A percentile compares a stretch with the other conserved stretches of the same genome.
These are phyloP conservation scores for Phyllosticta citrichinensis DNA, from an alignment of 2,329 filamentous ascomycete species.

Conservation along the genomic window DNA sequence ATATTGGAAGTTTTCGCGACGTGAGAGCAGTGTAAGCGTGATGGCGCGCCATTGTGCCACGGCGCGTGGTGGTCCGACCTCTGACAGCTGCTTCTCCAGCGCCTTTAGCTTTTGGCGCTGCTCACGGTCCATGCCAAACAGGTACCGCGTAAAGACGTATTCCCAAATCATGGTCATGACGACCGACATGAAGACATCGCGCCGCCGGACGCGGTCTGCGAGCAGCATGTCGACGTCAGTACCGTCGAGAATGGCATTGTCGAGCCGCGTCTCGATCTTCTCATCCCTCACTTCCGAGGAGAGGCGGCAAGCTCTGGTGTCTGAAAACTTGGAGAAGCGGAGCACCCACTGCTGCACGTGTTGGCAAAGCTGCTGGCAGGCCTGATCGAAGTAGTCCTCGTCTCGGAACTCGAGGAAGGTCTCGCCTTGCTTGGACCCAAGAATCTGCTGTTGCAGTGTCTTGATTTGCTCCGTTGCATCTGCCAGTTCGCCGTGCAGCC, in stretches of 20 bases:
- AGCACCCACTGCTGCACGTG: constrained; percentile 97
- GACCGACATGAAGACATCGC: constrained; percentile 97
- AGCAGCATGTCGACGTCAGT: constrained; percentile 86
- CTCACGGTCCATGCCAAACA: constrained; percentile 97
- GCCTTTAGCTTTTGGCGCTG: constrained; percentile 96
- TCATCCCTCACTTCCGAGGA: constrained; percentile 82
- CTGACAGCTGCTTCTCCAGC: constrained; percentile 80
- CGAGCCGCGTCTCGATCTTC: constrained; percentile 85
- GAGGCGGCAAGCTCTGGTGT: constrained; percentile 75
- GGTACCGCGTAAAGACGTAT: constrained; percentile 92
- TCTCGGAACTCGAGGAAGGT: constrained; percentile 73
- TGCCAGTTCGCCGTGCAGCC: constrained; percentile 68
- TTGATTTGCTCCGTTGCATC: constrained; percentile 54
- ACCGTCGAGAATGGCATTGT: constrained; percentile 89
- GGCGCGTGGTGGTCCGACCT: constrained; percentile 66
- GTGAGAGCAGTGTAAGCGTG: constrained; percentile 79
- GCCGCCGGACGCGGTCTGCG: constrained; percentile 72
- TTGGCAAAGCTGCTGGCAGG: constrained; percentile 88
- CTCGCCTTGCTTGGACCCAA: constrained; percentile 48
- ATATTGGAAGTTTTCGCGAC: constrained; percentile 65
- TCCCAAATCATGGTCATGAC: constrained; percentile 99
- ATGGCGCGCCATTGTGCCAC: constrained; percentile 96
- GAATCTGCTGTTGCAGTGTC: constrained; percentile 49
- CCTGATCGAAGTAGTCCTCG: constrained; percentile 90
- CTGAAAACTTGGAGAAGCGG: constrained; percentile 95